Evolutionary conservation across 352 stramenopile species (phyloP).

Genomic region (Pythium volutum): DNA sequence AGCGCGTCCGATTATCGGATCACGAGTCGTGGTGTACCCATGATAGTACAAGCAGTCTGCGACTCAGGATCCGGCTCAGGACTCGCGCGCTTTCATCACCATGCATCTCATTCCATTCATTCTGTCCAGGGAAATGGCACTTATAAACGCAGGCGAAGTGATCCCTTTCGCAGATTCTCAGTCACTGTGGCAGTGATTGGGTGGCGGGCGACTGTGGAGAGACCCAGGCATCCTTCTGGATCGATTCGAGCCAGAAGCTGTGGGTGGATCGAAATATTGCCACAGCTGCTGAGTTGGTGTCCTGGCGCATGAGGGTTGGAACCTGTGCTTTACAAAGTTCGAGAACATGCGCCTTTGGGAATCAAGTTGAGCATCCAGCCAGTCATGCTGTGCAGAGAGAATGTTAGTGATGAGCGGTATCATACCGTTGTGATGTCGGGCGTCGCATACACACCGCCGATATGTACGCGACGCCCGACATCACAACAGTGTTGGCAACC

Average conservation of each 20-base stretch:
- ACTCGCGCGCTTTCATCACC: not conserved
- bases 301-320: not conserved
- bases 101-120: no score
- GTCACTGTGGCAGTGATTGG: no score
- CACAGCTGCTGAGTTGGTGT: not conserved
- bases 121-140: not conserved
- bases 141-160: not conserved
- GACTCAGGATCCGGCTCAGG: not conserved
- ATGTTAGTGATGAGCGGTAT: no score
- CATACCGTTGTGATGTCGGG: no score
- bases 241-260: conserved; percentile 6
- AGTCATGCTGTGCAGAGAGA: no score
- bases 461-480: not conserved
- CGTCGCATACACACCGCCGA: not conserved
- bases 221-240: not conserved
- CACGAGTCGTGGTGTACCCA: not conserved
- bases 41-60: not conserved
- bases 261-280: conserved; percentile 1
- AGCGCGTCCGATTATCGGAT: not conserved
- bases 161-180: conserved; percentile 6
- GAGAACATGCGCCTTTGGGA: no score
- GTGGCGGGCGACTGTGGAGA: not conserved
- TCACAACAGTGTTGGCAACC: no score
- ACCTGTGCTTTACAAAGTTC: not conserved
- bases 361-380: no score